Evolutionary conservation across 202 grass and related monocot genomes (phyloP), one percentile per base, ranked within the genome.

Genomic region (Musa balbisiana): DNA sequence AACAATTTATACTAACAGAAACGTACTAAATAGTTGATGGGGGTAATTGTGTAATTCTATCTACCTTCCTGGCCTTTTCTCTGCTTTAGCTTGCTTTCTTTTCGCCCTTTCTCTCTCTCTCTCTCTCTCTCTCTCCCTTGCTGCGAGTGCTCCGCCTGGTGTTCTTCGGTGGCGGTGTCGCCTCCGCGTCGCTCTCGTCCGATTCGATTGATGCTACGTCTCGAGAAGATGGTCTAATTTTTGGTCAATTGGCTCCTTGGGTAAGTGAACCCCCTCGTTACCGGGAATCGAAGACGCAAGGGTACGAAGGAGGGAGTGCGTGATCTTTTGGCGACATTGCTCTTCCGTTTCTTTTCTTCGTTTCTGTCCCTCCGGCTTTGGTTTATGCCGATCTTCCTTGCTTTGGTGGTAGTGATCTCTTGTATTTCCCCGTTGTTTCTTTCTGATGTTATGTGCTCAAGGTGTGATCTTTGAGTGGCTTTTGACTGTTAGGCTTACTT

Each of bases 201-300:
- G 56, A 60, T 60, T 60, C 56, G 56, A 60, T 60, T 60, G 56
- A n/a, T 60, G n/a, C 56, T 60, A 17, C 56, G 56, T 60, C 56
- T 60, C 56, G 1, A 20, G 56, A 16, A n/a, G 8, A 60, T 60
- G 16, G 17, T 60, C 6, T 16, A 3, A 8, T 4, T n/a, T 60
- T 60, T n/a, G 56, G 56, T 60, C 56, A 60, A 20, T 60, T 60
- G 56, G 56, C 56, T 17, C 1, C 56, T 60, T 16, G 1, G 17
- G 17, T 4, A 60, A 16, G 56, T 16, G n/a, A 60, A 20, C 56
- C 56, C 56, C 33, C 19, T 8, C 33, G 33, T 43, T 1, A n/a
- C 0, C 56, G 8, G 17, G 56, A 19, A 60, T 21, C 56, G 16
- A 8, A 60, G 56, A 21, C 56, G 16, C 56, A 60, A 60, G 56